Percentiles rank a stretch among this genome's conserved stretches.
Conservation (phyloP, 208 protist species). For the Leishmania tarentolae region DNA sequence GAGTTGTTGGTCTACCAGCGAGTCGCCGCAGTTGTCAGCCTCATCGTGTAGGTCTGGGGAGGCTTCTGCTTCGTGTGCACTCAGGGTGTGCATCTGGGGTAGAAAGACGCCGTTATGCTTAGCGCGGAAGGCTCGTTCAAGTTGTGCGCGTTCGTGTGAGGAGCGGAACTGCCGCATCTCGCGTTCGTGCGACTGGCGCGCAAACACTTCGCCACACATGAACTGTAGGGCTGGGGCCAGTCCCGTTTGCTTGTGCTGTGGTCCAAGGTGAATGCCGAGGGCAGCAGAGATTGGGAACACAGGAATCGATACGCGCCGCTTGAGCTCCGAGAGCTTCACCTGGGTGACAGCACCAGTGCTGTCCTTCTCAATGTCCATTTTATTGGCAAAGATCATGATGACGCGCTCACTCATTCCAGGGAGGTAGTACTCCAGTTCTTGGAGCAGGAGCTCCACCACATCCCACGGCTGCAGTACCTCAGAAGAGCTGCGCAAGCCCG, state of each 20-base stretch:
- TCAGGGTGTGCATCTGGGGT: slow-evolving; percentile 11
- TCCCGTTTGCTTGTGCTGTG: slow-evolving; percentile 50
- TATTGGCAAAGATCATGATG: slow-evolving; percentile 90
- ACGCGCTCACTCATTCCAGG: slow-evolving; percentile 66
- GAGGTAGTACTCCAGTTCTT: slow-evolving; percentile 90
- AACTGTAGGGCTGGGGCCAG: slow-evolving; percentile 64
- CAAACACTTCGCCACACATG: slow-evolving; percentile 73
- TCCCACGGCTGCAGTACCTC: slow-evolving; percentile 78
- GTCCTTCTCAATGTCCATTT: slow-evolving; percentile 88
- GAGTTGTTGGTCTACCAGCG: slow-evolving; percentile 89
- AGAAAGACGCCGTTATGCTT: slow-evolving; percentile 73
- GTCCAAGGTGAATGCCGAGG: slow-evolving; percentile 64
- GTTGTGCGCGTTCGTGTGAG: slow-evolving; percentile 38
- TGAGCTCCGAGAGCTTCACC: slow-evolving; percentile 72
- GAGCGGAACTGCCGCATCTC: slow-evolving; percentile 37
- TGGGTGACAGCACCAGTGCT: slow-evolving; percentile 37
- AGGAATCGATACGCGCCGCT: slow-evolving; percentile 57
- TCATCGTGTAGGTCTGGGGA: neutral
- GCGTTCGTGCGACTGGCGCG: slow-evolving; percentile 46
- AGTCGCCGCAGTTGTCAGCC: slow-evolving; percentile 18
- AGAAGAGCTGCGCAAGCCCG: slow-evolving; percentile 1
- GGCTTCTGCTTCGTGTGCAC: neutral
- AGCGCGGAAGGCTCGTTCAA: slow-evolving; percentile 63
- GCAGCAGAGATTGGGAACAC: slow-evolving; percentile 92
- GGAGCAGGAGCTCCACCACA: slow-evolving; percentile 70